Base-by-base conservation (phyloP, 108 stramenopile species). In the Nannochloropsis salina region DNA sequence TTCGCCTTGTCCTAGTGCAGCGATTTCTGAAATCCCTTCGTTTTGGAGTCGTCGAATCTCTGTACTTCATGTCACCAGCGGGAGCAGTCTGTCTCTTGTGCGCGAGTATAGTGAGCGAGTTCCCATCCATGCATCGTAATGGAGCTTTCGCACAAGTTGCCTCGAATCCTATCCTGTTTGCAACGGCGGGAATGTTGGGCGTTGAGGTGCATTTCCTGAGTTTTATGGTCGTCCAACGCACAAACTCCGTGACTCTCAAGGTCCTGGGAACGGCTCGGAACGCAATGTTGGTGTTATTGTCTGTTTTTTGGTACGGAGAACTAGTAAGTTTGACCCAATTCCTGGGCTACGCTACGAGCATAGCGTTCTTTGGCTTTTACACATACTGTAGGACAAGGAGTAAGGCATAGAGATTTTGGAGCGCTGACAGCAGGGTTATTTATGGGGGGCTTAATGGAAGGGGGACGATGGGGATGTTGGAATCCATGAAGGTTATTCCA, bases 11-110 rank as follows among this genome's bases (percentile, higher is more conserved):
- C 5, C 21, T 82, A 44, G 44, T 45, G 20, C 82, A 82, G 21
- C 3, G 20, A 15, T 45, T 82, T 9, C 21, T 82, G 82, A 15
- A 82, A 82, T 44, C 42, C 44, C 82, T 82, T 21, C 18, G 44
- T 15, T 82, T 82, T 82, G 82, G 82, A 3, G 21, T 82, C 44
- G 82, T 82, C 8, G 82, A 82, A 21, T 43, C 44, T 15, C 82
- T n/a, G 44, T 82, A n/a, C 44, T 43, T n/a, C 44, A 43, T 82
- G 82, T 15, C 82, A 21, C 82, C 82, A 20, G 82, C 82, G 5
- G 42, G 44, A 21, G 82, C 82, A 2, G 8, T 82, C 42, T 82
- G 82, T 45, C 8, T 82, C 20, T n/a, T 82, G 42, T 15, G 44
- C 20, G 82, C 82, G 20, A 44, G 44, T 82, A 21, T 45, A 20